Base-by-base conservation (phyloP, 169 alveolate genomes). In the Plasmodium vivax region DNA sequence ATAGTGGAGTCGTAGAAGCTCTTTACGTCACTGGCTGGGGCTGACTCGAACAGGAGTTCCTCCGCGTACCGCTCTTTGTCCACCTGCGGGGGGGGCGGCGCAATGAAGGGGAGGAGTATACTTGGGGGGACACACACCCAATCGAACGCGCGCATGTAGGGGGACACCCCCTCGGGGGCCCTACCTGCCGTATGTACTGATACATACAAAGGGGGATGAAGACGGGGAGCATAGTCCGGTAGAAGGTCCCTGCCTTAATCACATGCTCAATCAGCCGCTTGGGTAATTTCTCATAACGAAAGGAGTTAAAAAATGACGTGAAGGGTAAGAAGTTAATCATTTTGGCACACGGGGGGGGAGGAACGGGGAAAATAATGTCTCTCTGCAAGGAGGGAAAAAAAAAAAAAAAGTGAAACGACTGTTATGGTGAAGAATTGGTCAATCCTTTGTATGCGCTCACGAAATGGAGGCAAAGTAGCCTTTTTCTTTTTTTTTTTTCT, bases 181-280 rank as follows among this genome's bases (percentile, higher is more conserved):
- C 12, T 47, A 97, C 98, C 96, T 97, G 98, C 80, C 98, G 83
- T 51, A 97, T 96, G 96, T 96, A 97, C 83, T 97, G 98, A 93
- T 95, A 96, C 84, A 97, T 88, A 94, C 96, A 84, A 23, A 97
- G 83, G 4, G 98, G 98, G 27, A 98, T 98, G 93, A 97, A 93
- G 10, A 93, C 54, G 2, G 96, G 96, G 87, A 95, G 81, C 96
- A 93, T 54, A 9, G 96, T 93, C 43, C 97, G 74, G 93, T 96
- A 95, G 82, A 95, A 83, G 8, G 97, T 95, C 14, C 97, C 97
- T 4, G 96, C 81, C 92, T 93, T 93, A 30, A 91, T 95, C 12
- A 92, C 96, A 51, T 74, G 36, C 80, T 88, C 92, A 16, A 93
- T 93, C 14, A 91, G 51, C 41, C 30, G 51, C 54, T 93, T 93